Base-by-base conservation (phyloP, 164 flowering plant genomes). In the Platanus orientalis region DNA sequence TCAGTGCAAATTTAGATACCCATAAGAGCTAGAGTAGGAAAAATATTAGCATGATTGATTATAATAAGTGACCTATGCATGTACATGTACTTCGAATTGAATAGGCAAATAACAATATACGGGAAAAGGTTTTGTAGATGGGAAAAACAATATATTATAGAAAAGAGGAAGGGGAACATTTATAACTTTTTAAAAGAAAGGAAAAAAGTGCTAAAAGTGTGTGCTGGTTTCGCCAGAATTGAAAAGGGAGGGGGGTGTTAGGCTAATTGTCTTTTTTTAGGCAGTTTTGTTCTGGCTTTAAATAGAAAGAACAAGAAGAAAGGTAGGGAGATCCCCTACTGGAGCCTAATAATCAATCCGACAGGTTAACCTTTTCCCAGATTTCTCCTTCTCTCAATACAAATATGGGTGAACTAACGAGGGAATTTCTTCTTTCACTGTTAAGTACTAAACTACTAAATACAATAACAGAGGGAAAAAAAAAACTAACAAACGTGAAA, bases 211-310 rank as follows among this genome's bases (percentile, higher is more conserved):
- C n/a, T n/a, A n/a, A n/a, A 52, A 55, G n/a, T 55, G 58, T 9
- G 30, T 24, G 6, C 11, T 55, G 40, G 19, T 55, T 3, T 5
- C n/a, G 24, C 4, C 19, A 55, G 13, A 49, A 48, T 20, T 62
- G n/a, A n/a, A n/a, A n/a, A n/a, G n/a, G n/a, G 42, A 49, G 20
- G 36, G 56, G 40, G 19, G 55, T 47, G 17, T 64, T 48, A 44
- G n/a, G n/a, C n/a, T 64, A 58, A 65, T 62, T 78, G 78, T 73
- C 79, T 75, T 28, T 73, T n/a, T n/a, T 76, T 64, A 68, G 79
- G 84, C 47, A 70, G 71, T 76, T 73, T 59, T 71, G 61, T 52
- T 53, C 62, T 79, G 69, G n/a, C 78, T 78, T 73, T 40, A 76
- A 67, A 59, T 61, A 65, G 80, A 76, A 79, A 76, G 74, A 80